Evolutionary conservation across 495 filamentous ascomycete genomes (phyloP), one percentile per base, ranked within the genome.

Genomic region (Penicillium samsonianum): DNA sequence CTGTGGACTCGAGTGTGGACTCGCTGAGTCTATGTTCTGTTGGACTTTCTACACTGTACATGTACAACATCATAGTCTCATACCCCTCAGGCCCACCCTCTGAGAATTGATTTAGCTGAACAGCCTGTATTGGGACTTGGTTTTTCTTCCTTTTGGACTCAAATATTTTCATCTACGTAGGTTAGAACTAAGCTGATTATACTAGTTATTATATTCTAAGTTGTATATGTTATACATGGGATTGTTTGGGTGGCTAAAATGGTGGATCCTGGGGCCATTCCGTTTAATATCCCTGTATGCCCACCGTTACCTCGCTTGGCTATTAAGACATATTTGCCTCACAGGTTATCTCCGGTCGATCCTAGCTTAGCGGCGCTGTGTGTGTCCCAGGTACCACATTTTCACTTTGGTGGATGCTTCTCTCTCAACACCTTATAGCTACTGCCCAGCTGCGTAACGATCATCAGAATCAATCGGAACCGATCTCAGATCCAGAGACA

Each of bases 271-370:
- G 53, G 58, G 25, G 53, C 54, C 25, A 50, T 57, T 67, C 58
- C 57, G 49, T 53, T 64, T 69, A 65, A 67, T 65, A 62, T 60
- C 57, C 55, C 42, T 59, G 59, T 67, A 67, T 69, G 65, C 58
- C 65, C 51, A 26, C 53, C 45, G 22, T 56, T 23, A 8, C 46
- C 52, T 55, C 53, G 50, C 62, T 62, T 58, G 52, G 46, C 28
- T 53, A 28, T 42, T 47, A 31, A 37, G 22, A 3, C 52, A 31
- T 25, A 52, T 53, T 53, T 50, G 38, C 53, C 53, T 25, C 53
- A 42, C 42, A 51, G 46, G 54, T 64, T 57, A 63, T 63, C 62
- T 59, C 55, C 54, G 58, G 55, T 53, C 48, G 59, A 62, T 62
- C 59, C 62, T 37, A 17, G 41, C 23, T 52, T 52, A 41, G 47